A percentile compares a stretch with the other conserved stretches of the same genome.
Evolutionary conservation across 2,329 filamentous ascomycete genomes (phyloP).

Genomic region (Coccinonectria pachysandricola): DNA sequence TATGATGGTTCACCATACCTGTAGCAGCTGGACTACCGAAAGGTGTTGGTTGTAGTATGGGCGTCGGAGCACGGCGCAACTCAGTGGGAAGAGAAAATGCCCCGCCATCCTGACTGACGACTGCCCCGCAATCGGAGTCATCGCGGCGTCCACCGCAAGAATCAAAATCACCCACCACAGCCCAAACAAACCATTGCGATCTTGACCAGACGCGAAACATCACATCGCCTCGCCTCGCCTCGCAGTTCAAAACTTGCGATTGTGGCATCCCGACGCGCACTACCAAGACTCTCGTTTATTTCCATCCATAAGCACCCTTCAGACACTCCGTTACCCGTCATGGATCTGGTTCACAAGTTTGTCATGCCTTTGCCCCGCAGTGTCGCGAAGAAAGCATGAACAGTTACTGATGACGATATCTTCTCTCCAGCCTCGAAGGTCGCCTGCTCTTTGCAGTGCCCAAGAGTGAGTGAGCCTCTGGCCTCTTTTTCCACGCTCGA

Average conservation of each 20-base stretch:
- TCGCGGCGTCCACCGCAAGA: conserved; percentile 11
- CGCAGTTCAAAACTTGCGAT: too few species aligned
- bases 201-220: background rate
- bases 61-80: too few species aligned
- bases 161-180: conserved; percentile 15
- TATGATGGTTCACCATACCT: too few species aligned
- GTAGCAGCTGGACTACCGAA: too few species aligned
- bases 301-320: too few species aligned
- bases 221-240: conserved; percentile 1
- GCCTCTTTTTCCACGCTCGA: background rate
- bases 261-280: too few species aligned
- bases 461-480: conserved; percentile 61
- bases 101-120: conserved; percentile 4
- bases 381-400: background rate
- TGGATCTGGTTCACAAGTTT: conserved; percentile 47
- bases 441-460: conserved; percentile 94
- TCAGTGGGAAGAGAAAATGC: too few species aligned
- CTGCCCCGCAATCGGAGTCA: conserved; percentile 19
- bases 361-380: conserved; percentile 15
- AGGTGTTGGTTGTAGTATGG: too few species aligned
- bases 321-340: conserved; percentile 19
- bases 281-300: too few species aligned
- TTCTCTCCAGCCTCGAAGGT: conserved; percentile 67
- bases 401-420: conserved; percentile 1
- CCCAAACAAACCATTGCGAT: conserved; percentile 2